phyloP scores from a whole-genome alignment of 202 grass and related monocot species.

The Bolboschoenoplectus hybrid region DNA sequence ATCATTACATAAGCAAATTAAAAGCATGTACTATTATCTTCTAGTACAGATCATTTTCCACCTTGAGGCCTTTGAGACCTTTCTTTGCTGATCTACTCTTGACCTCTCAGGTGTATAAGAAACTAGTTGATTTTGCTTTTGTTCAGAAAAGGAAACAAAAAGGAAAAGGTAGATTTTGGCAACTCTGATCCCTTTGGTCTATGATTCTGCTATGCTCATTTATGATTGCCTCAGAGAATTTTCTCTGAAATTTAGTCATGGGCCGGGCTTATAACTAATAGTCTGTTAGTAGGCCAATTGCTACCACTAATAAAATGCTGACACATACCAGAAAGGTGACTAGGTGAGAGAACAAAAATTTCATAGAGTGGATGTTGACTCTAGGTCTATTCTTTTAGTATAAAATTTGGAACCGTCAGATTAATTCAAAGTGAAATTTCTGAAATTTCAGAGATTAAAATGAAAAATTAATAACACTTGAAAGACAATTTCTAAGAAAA shows the following conservation, averaged over 20 bases:
- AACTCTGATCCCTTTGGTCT: not conserved
- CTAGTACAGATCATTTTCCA: not conserved
- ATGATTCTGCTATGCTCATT: not conserved
- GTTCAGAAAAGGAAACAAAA: not conserved
- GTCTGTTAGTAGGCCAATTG: not conserved
- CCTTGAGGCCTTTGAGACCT: not conserved
- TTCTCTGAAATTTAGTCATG: not conserved
- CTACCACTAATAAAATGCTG: not conserved
- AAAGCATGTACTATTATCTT: not conserved
- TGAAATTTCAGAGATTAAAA: too few species aligned
- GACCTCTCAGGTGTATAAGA: not conserved
- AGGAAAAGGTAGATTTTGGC: not conserved
- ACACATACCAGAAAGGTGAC: too few species aligned
- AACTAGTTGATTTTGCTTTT: not conserved
- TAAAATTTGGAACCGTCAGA: too few species aligned
- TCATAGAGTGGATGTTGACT: too few species aligned
- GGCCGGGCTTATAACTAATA: slow-evolving; percentile 1
- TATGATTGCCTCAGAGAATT: not conserved
- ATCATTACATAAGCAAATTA: not conserved
- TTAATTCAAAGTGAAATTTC: too few species aligned
- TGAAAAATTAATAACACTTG: too few species aligned
- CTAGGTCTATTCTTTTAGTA: too few species aligned
- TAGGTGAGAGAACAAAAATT: too few species aligned
- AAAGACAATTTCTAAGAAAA: too few species aligned
- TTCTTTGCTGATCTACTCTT: not conserved